A percentile compares a stretch with the other conserved stretches of the same genome.
phyloP scores from a whole-genome alignment of 805 yeast genomes.

The Lachancea sp. region DNA sequence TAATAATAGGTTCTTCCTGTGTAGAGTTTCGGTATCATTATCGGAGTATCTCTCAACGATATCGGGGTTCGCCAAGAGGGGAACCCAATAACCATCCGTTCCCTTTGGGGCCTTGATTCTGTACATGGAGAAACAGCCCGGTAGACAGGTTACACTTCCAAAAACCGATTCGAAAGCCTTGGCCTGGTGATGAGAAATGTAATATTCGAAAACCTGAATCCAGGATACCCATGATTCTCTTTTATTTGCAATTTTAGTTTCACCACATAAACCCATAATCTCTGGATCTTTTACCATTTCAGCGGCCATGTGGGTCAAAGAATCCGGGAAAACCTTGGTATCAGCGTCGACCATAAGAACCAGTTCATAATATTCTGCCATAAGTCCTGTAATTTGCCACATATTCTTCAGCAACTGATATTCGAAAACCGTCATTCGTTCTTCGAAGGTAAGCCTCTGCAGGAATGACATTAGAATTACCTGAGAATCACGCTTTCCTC shows the following conservation, averaged over 20 bases:
- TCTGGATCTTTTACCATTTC: constrained; percentile 81
- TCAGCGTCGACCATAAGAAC: constrained; percentile 94
- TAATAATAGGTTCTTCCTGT: constrained; percentile 74
- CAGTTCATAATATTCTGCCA: constrained; percentile 76
- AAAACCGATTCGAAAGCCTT: constrained; percentile 93
- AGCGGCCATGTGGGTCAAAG: constrained; percentile 83
- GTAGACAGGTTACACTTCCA: constrained; percentile 91
- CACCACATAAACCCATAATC: constrained; percentile 93
- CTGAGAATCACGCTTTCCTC: constrained; percentile 96
- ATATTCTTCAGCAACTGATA: constrained; percentile 67
- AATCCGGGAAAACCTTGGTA: constrained; percentile 81
- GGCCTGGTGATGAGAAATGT: constrained; percentile 88
- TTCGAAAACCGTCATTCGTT: constrained; percentile 88
- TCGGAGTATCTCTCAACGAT: constrained; percentile 88
- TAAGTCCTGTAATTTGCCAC: constrained; percentile 78
- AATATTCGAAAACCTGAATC: constrained; percentile 90
- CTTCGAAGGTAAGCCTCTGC: constrained; percentile 83
- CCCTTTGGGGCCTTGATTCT: constrained; percentile 88
- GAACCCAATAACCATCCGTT: constrained; percentile 78
- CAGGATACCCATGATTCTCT: constrained; percentile 81
- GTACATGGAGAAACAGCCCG: constrained; percentile 92
- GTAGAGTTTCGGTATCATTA: constrained; percentile 76
- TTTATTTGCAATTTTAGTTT: constrained; percentile 85
- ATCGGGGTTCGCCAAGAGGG: constrained; percentile 86
- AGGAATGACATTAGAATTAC: constrained; percentile 84